Evolutionary conservation across 1,284 basidiomycete genomes (phyloP), one percentile per base, ranked within the genome.

Genomic region (Trametes polyzona): DNA sequence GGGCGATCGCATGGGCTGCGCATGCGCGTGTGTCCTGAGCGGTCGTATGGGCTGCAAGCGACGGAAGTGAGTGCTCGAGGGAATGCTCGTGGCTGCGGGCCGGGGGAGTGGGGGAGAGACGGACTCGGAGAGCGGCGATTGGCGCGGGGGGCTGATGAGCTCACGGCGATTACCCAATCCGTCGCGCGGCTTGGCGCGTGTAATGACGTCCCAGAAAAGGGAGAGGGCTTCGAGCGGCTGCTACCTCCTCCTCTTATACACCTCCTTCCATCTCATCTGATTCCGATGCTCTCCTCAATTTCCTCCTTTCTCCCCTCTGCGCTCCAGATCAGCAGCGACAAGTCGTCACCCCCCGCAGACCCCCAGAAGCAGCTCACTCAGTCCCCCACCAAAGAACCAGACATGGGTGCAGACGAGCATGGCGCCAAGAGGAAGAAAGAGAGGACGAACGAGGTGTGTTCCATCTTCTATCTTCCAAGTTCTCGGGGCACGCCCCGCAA

Each of bases 261-360:
- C 44, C 55, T 40, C 29, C 61, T 33, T 43, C 60, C 61, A 63
- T 51, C 58, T 49, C 58, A 56, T 62, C 60, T 53, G 60, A 63
- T 57, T 58, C 55, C 65, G 63, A 88, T 89, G 87, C 81, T 89
- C 67, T 82, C 85, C 52, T 81, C 84, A 44, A 72, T 88, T 42
- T 78, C 82, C 16, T 83, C 84, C 9, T 80, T 85, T 56, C 73
- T 89, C 0, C 86, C 86, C 19, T 76, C 83, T n/a, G 74, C 78
- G 6, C 73, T 86, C 7, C 81, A 83, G 64, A 66, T 75, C 10
- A 56, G 62, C 60, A 55, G 41, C 57, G 63, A 63, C 60, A 61
- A 68, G 55, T 65, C 64, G 37, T 57, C 63, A 55, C 64, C 72
- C 59, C n/a, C 64, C 67, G 11, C 69, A 67, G 48, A 64, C 66